A percentile compares a stretch with the other conserved stretches of the same genome.
phyloP scores from a whole-genome alignment of 2,329 filamentous ascomycete species.

The Onygenales sp. region DNA sequence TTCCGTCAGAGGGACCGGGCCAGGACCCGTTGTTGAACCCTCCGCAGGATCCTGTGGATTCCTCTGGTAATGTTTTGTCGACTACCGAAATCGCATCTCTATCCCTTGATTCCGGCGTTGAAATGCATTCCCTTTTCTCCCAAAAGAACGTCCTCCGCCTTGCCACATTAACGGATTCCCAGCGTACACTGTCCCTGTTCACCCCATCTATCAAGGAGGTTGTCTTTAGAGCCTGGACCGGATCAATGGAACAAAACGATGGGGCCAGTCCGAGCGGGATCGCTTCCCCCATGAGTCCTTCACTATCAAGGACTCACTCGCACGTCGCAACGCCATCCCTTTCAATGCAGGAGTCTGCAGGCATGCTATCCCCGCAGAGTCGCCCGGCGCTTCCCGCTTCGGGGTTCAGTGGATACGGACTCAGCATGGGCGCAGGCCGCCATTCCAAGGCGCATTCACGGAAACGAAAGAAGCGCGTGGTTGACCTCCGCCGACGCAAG shows the following conservation, averaged over 20 bases:
- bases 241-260: constrained; percentile 62
- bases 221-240: constrained; percentile 87
- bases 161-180: constrained; percentile 73
- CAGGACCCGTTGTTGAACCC: constrained; percentile 75
- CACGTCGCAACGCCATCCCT: constrained; percentile 54
- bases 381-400: constrained; percentile 35
- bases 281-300: constrained; percentile 35
- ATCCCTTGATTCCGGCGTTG: constrained; percentile 67
- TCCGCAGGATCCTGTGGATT: constrained; percentile 72
- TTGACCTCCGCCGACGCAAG: constrained; percentile 37
- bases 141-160: constrained; percentile 86
- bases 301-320: constrained; percentile 55
- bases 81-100: constrained; percentile 65
- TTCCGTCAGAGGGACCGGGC: constrained; percentile 47
- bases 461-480: constrained; percentile 38
- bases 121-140: constrained; percentile 84
- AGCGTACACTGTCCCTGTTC: constrained; percentile 82
- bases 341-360: constrained; percentile 64
- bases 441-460: constrained; percentile 39
- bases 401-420: constrained; percentile 29
- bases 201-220: constrained; percentile 85
- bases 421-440: constrained; percentile 31
- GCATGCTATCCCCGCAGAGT: constrained; percentile 56
- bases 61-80: constrained; percentile 66
- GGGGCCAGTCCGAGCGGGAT: constrained; percentile 22